Base-by-base conservation (phyloP, 2,329 filamentous ascomycete genomes). In the Talaromyces piceae region DNA sequence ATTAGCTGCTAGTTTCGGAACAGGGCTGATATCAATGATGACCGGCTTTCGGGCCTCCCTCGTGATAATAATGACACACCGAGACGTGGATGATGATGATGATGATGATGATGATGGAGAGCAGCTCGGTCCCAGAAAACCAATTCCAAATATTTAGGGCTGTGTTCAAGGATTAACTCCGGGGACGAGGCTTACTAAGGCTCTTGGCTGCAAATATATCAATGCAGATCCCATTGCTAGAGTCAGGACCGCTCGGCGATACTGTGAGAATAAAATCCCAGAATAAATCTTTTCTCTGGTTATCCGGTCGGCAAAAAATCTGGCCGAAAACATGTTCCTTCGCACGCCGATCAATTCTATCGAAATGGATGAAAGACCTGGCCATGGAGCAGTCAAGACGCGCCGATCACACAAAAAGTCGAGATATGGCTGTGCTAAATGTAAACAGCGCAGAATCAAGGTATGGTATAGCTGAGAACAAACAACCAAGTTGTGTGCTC, bases 381-480 rank as follows among this genome's bases (percentile, higher is more conserved):
- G 43, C 22, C 31, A 20, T 6, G 43, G 39, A 33, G 16, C 13
- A 20, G 57, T 54, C 22, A 58, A 55, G 28, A 45, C 58, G 20
- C 56, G 61, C 6, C 55, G 54, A 46, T 46, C 54, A 41, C 67
- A 69, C 52, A 58, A 54, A 44, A 69, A 69, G 54, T 69, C 66
- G 2, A 56, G 66, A 20, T 60, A 62, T 49, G 67, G 67, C 18
- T 69, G 66, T 41, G 51, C 60, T 3, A 59, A 61, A 56, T 69
- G 67, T 51, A 68, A 69, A 48, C 59, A 63, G 33, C 64, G 62
- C 43, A 57, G 67, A 44, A 68, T 67, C 31, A 69, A 68, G 65
- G 66, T 66, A 59, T n/a, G 48, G 20, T 41, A 6, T 16, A 33
- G 25, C 7, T 13, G 4, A 5, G n/a, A 46, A 41, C 13, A 7